phyloP scores from a whole-genome alignment of 2,329 filamentous ascomycete genomes.

The Fusarium cyanostomum region DNA sequence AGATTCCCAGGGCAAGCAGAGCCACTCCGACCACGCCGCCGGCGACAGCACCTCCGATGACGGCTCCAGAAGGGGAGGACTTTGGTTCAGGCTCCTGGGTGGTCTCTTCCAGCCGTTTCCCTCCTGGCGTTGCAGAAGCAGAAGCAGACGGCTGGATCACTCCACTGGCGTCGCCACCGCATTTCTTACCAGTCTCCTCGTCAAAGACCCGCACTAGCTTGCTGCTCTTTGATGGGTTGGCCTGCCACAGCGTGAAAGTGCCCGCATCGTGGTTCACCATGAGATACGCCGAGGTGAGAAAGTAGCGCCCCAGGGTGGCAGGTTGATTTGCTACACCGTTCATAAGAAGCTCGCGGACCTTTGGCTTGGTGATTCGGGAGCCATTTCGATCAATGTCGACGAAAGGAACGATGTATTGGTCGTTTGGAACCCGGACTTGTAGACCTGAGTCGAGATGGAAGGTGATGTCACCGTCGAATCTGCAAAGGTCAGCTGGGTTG shows the following conservation, averaged over 20 bases:
- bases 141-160: slow-evolving; percentile 22
- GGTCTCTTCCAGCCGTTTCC: not conserved
- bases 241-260: slow-evolving; percentile 49
- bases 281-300: slow-evolving; percentile 48
- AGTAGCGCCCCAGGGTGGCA: slow-evolving; percentile 46
- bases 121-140: not conserved
- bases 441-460: slow-evolving; percentile 43
- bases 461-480: slow-evolving; percentile 44
- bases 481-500: not conserved
- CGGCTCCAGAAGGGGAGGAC: not conserved
- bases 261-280: slow-evolving; percentile 49
- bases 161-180: slow-evolving; percentile 7
- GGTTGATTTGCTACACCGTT: slow-evolving; percentile 30
- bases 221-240: slow-evolving; percentile 39
- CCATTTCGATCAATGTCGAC: slow-evolving; percentile 43
- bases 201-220: slow-evolving; percentile 21
- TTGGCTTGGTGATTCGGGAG: slow-evolving; percentile 27
- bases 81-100: not conserved
- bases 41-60: slow-evolving; percentile 17
- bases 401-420: slow-evolving; percentile 43
- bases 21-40: slow-evolving; percentile 1
- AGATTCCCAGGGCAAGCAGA: slow-evolving; percentile 4
- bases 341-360: slow-evolving; percentile 40
- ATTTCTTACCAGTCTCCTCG: slow-evolving; percentile 2
- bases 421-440: slow-evolving; percentile 43